Evolutionary conservation across 768 basidiomycete genomes (phyloP).

Genomic region (Tricholomella constricta): DNA sequence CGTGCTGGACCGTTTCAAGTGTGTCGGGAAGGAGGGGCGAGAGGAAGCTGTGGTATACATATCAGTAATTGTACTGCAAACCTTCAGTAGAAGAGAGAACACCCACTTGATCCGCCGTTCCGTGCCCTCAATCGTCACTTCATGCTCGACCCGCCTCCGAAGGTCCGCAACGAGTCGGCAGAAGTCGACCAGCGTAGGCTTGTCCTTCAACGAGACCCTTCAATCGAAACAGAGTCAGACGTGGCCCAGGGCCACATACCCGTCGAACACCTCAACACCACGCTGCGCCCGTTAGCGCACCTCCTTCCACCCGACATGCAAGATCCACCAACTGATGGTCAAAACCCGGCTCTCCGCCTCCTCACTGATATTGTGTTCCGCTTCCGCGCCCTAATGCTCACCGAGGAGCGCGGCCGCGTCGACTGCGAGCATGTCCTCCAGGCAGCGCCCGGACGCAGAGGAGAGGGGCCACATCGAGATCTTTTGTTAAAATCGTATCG

Average conservation of each 20-base stretch:
- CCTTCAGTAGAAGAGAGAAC: conserved; percentile 6
- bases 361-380: conserved; percentile 46
- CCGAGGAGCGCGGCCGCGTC: conserved; percentile 23
- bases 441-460: conserved; percentile 21
- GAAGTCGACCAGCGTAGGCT: conserved; percentile 69
- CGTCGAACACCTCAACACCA: conserved; percentile 82
- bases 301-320: conserved; percentile 91
- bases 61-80: neutral
- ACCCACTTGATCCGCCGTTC: conserved; percentile 59
- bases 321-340: conserved; percentile 90
- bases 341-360: conserved; percentile 80
- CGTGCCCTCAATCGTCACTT: conserved; percentile 59
- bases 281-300: conserved; percentile 71
- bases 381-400: conserved; percentile 18
- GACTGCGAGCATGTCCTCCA: conserved; percentile 25
- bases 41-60: conserved; percentile 58
- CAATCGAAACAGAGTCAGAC: conserved; percentile 8
- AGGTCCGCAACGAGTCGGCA: conserved; percentile 72
- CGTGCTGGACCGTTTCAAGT: conserved; percentile 65
- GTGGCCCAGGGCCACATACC: too few relatives aligned
- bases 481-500: too few relatives aligned
- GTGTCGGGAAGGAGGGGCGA: conserved; percentile 78
- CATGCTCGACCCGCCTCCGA: conserved; percentile 74
- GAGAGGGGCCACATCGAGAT: too few relatives aligned
- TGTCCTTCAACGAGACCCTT: conserved; percentile 84